Percentiles rank a stretch among this genome's conserved stretches.
Conservation (phyloP, 2,329 filamentous ascomycete species). For the Neopestalotiopsis clavispora region DNA sequence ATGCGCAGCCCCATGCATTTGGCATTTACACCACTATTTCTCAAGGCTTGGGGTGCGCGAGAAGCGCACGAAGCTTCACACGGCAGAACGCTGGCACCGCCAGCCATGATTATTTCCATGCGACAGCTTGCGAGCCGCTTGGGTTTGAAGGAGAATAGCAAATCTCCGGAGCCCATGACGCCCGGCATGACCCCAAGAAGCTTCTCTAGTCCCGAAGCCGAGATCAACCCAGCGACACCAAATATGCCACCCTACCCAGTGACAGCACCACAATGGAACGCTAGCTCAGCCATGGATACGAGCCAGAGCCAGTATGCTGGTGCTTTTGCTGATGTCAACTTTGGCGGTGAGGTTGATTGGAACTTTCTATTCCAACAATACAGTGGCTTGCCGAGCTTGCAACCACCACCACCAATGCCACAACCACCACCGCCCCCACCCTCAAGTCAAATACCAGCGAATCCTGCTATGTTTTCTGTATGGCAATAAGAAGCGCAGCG, state of each 20-base stretch:
- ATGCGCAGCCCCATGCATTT: constrained; percentile 61
- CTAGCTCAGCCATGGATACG: constrained; percentile 28
- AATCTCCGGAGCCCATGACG: constrained; percentile 28
- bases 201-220: constrained; percentile 13
- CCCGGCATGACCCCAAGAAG: constrained; percentile 6
- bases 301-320: constrained; percentile 32
- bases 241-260: constrained; percentile 7
- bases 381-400: constrained; percentile 26
- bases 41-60: constrained; percentile 67
- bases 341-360: constrained; percentile 40
- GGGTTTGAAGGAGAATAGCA: constrained; percentile 39
- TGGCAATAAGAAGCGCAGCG: not conserved
- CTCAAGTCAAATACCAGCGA: not conserved
- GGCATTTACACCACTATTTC: constrained; percentile 60
- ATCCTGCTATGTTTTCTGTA: not conserved
- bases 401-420: not conserved
- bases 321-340: constrained; percentile 36
- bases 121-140: constrained; percentile 43
- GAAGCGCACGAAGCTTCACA: constrained; percentile 50
- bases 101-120: constrained; percentile 53
- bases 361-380: constrained; percentile 36
- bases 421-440: not conserved
- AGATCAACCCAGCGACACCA: constrained; percentile 22
- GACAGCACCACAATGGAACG: constrained; percentile 25
- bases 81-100: constrained; percentile 48